Base-by-base conservation (phyloP, 2,329 filamentous ascomycete genomes). In the Shiraia sp. region DNA sequence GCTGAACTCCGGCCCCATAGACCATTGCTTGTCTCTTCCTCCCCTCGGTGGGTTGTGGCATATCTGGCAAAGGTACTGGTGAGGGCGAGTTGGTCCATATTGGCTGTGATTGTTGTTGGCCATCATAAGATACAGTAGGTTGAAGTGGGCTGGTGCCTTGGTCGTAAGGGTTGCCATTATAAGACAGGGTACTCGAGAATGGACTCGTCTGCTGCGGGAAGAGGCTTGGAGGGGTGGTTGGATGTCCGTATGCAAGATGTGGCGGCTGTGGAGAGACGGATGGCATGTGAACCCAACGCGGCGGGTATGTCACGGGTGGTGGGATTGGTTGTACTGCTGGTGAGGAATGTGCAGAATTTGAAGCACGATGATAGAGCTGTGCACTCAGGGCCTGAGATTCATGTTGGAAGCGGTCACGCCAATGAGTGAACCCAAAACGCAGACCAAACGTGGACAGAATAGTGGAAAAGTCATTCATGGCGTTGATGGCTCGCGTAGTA, bases 401-500 rank as follows among this genome's bases (percentile, higher is more conserved):
- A 14, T 64, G 66, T 44, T 74, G 72, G 51, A 76, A 77, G 12
- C 73, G 70, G 38, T 76, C 73, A 13, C 71, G 73, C 74, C 74
- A 77, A 51, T 73, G 73, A 42, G 74, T 74, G 49, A 74, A 75
- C 17, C 75, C 75, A 54, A 75, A 78, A 10, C 75, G 65, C 14
- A 72, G 58, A 12, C 75, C 75, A 32, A 77, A 75, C 14, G 63
- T 61, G 2, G 72, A 71, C 2, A 78, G 64, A 26, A 74, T 71
- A 10, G 71, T 66, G 0, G 68, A 72, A 40, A 76, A 74, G 48
- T 75, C 68, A 47, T 75, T 73, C 57, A 78, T 75, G 16, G 74
- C 74, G 23, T 61, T 61, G 27, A 76, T 73, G 30, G 73, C 74
- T 16, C 74, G 65, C 6, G 56, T 54, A 0, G 66, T 69, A 1